phyloP scores from a whole-genome alignment of 2,329 filamentous ascomycete species.

The Acarospora socialis region DNA sequence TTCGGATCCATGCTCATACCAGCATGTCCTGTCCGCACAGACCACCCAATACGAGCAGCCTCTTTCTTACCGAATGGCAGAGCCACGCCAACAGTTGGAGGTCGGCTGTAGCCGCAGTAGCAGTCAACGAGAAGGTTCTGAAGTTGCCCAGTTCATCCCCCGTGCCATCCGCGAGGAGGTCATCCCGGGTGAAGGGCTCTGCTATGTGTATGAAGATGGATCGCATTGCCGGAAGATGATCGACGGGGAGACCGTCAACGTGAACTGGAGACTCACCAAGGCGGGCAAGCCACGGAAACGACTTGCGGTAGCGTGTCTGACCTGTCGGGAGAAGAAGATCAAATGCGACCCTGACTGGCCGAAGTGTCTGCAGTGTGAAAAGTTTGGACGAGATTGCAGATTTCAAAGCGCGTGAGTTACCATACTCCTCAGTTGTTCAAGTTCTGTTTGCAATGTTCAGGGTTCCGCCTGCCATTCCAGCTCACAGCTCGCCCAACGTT shows the following conservation, averaged over 20 bases:
- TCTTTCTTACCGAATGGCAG: too few species aligned
- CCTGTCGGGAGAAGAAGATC: conserved; percentile 91
- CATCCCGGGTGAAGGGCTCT: conserved; percentile 62
- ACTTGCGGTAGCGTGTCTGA: conserved; percentile 81
- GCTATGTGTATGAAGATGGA: conserved; percentile 77
- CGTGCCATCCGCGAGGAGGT: conserved; percentile 27
- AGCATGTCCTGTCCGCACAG: too few species aligned
- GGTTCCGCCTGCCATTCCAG: too few species aligned
- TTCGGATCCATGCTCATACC: too few species aligned
- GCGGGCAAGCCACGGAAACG: conserved; percentile 86
- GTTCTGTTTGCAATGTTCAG: too few species aligned
- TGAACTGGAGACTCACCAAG: conserved; percentile 87
- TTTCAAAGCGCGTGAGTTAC: conserved; percentile 75
- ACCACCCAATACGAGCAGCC: too few species aligned
- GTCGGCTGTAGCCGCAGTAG: too few species aligned
- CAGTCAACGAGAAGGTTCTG: too few species aligned
- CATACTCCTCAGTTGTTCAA: too few species aligned
- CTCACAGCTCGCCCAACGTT: too few species aligned
- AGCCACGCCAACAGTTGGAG: too few species aligned
- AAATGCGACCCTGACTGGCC: conserved; percentile 84
- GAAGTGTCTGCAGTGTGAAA: conserved; percentile 82
- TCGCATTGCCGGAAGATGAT: conserved; percentile 70
- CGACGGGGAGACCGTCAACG: conserved; percentile 75
- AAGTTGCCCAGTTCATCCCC: conserved; percentile 8
- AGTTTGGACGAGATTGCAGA: conserved; percentile 73